Evolutionary conservation across 805 yeast genomes (phyloP).

Genomic region (Yamadazyma ubonensis): DNA sequence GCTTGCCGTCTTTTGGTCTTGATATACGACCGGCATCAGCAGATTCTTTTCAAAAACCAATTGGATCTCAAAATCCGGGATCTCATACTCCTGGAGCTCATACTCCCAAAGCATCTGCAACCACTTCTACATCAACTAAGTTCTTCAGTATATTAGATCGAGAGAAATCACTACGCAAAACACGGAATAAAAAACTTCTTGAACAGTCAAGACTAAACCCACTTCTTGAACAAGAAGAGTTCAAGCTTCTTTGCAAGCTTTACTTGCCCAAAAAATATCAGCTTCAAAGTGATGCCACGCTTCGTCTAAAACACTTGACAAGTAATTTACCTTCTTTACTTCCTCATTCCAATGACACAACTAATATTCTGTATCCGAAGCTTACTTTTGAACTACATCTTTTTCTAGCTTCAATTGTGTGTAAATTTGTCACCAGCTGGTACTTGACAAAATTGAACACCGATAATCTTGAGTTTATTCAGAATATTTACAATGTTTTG

Average conservation of each 20-base stretch:
- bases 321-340: slow-evolving; percentile 30
- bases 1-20: not conserved
- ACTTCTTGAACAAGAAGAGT: slow-evolving; percentile 26
- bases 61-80: slow-evolving; percentile 1
- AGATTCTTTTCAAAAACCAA: not conserved
- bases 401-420: slow-evolving; percentile 31
- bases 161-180: slow-evolving; percentile 7
- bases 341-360: slow-evolving; percentile 16
- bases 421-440: slow-evolving; percentile 26
- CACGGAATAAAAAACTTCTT: not conserved
- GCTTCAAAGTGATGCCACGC: slow-evolving; percentile 22
- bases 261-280: slow-evolving; percentile 32
- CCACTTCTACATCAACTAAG: slow-evolving; percentile 17
- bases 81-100: slow-evolving; percentile 4
- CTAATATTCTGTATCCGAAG: slow-evolving; percentile 16
- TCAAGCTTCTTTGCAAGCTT: slow-evolving; percentile 31
- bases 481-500: slow-evolving; percentile 23
- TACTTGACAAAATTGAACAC: slow-evolving; percentile 29
- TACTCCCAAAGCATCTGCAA: slow-evolving; percentile 17
- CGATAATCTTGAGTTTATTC: slow-evolving; percentile 29
- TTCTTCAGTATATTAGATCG: slow-evolving; percentile 14
- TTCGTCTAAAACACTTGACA: slow-evolving; percentile 23
- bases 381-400: slow-evolving; percentile 38
- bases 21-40: not conserved
- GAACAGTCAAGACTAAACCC: slow-evolving; percentile 9